Base-by-base conservation (phyloP, 164 flowering plant genomes). In the Tetracentron sinense region DNA sequence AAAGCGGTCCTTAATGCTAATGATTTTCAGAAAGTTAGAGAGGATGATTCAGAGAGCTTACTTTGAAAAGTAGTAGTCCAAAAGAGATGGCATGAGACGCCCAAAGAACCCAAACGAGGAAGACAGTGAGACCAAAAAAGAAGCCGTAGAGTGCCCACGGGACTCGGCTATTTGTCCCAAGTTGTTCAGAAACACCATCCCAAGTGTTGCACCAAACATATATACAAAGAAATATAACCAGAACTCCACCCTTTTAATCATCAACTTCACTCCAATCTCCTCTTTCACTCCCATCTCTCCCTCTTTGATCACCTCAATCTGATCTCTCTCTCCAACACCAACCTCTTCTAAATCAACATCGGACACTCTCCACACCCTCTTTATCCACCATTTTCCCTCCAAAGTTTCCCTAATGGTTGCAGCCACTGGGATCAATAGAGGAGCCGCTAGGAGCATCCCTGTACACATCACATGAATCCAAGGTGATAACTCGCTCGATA, bases 131-230 rank as follows among this genome's bases (percentile, higher is more conserved):
- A 94, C 96, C 64, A 94, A 60, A 51, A 87, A 72, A 21, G 94
- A 78, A 10, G 84, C 72, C 29, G 62, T 64, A 0, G 85, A 60
- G 55, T 63, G 72, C 2, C 92, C 87, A 29, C 97, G 88, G 49
- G 97, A 89, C 64, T 91, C 96, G 0, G 90, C 92, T 21, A 94
- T 88, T 63, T 94, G 99, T 17, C 99, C 99, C 77, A 94, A 65
- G 67, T 94, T 89, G 63, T 89, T 91, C 71, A 89, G 35, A 60
- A 64, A 94, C 31, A 89, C 99, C 58, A 91, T 23, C 44, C 99
- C 99, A 30, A 94, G 67, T 4, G 99, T 85, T 15, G 83, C 89
- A 49, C 99, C 96, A 31, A 63, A 83, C 25, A 91, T 55, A 61
- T 94, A 91, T 1, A 81, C 78, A n/a, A 79, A 81, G 50, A 86